Evolutionary conservation across 345 rosid genomes (phyloP), one percentile per base, ranked within the genome.

Genomic region (Raphanus sativus): DNA sequence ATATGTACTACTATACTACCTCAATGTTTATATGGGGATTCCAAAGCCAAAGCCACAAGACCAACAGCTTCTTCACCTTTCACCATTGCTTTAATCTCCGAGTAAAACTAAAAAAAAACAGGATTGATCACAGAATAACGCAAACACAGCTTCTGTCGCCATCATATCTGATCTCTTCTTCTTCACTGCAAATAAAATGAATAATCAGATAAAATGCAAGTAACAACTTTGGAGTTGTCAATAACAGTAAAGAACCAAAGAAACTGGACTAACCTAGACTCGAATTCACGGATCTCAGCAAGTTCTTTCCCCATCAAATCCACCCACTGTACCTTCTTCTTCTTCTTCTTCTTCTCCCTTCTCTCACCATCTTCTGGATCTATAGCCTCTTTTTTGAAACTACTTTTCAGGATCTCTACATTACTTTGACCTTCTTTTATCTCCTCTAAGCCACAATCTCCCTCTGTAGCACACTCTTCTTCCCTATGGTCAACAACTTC

Each of bases 291-390:
- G 87, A 92, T 82, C 83, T 90, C 86, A 70, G 84, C 89, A 65
- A 92, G 87, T 60, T 90, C 91, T 73, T 89, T 90, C 77, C 96
- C 97, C 80, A 82, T 77, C 80, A 76, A 82, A 85, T 92, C 97
- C 82, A 84, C 78, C 97, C 97, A 92, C 62, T 86, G 96, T 33
- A 92, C 96, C 66, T 70, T 86, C 86, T 89, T 90, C 87, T 81
- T 85, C 86, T 89, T 90, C 87, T 81, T 85, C 21, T 21, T 21
- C 87, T 81, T 86, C 79, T 71, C 77, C 17, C 21, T 76, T 72
- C 79, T 79, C 62, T 62, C 75, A 62, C 21, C 70, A 28, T 67
- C 77, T 13, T 11, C 66, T 28, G 75, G 69, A 78, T 80, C 89
- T 7, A 36, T 75, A 70, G 6, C 60, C 8, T 5, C 72, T 78